Evolutionary conservation across 345 rosid species (phyloP).

Genomic region (Lumnitzera racemosa): DNA sequence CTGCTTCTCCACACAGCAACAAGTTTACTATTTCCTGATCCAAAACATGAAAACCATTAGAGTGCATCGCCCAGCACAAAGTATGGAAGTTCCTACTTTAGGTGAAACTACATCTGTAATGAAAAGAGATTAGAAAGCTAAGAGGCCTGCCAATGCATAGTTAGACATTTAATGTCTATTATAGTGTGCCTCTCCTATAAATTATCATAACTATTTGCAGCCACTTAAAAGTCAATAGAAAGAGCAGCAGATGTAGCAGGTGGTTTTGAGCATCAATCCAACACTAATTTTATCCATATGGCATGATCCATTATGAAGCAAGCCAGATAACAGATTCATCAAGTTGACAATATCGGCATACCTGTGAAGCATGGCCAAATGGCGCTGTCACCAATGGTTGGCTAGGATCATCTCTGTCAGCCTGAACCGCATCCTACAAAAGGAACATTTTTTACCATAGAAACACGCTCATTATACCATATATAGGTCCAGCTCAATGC

Average conservation of each 20-base stretch:
- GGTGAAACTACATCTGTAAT: neutral
- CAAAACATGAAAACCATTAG: constrained; percentile 8
- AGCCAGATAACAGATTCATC: neutral
- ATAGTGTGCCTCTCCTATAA: too few species aligned
- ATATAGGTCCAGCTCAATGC: too few species aligned
- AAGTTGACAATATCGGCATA: constrained; percentile 11
- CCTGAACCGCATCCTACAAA: constrained; percentile 69
- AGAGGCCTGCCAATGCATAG: too few species aligned
- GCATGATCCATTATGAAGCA: too few species aligned
- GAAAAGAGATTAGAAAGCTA: too few species aligned
- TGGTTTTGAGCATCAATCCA: too few species aligned
- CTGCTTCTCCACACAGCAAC: constrained; percentile 93
- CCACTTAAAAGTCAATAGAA: too few species aligned
- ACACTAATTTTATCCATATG: too few species aligned
- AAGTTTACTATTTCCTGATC: constrained; percentile 92
- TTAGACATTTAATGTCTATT: too few species aligned
- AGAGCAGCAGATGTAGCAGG: too few species aligned
- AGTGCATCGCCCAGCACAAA: neutral
- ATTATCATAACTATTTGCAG: too few species aligned
- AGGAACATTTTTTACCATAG: neutral
- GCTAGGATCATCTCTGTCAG: constrained; percentile 93
- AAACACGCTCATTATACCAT: neutral
- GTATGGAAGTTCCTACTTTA: neutral
- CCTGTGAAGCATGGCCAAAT: constrained; percentile 99
- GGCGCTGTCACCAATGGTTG: constrained; percentile 94